Percentiles rank a stretch among this genome's conserved stretches.
phyloP scores from a whole-genome alignment of 768 basidiomycete genomes.

The Dioszegia aurantiaca region DNA sequence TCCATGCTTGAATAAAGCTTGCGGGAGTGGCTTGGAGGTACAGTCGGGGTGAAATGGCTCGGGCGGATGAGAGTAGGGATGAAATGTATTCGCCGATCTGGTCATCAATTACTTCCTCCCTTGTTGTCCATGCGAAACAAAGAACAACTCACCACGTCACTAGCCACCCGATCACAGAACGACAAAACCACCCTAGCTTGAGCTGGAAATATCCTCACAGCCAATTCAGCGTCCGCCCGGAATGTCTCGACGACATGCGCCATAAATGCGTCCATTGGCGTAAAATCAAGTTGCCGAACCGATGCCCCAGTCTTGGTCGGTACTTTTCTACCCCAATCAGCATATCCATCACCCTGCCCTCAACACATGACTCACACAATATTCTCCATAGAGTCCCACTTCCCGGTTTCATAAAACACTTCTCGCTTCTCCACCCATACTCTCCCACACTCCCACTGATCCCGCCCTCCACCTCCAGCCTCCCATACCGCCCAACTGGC shows the following conservation, averaged over 20 bases:
- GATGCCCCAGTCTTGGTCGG: constrained; percentile 36
- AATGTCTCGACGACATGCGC: constrained; percentile 64
- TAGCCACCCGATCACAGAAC: constrained; percentile 79
- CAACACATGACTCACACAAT: constrained; percentile 45
- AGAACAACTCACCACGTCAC: constrained; percentile 67
- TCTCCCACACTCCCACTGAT: constrained; percentile 84
- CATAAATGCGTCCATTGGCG: constrained; percentile 92
- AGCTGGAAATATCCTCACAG: constrained; percentile 81
- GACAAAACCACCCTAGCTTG: constrained; percentile 70
- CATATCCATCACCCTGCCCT: constrained; percentile 52
- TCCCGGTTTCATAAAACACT: constrained; percentile 80
- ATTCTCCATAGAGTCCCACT: constrained; percentile 79
- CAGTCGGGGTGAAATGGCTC: constrained; percentile 64
- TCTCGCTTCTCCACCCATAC: constrained; percentile 95
- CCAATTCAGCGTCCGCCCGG: constrained; percentile 70
- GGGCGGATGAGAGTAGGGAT: constrained; percentile 70
- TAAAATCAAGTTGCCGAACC: constrained; percentile 69
- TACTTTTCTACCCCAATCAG: constrained; percentile 39
- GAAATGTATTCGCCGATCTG: constrained; percentile 85
- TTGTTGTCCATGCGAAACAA: not conserved
- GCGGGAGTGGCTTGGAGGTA: constrained; percentile 86
- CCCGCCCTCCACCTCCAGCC: constrained; percentile 53
- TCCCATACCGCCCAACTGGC: constrained; percentile 82
- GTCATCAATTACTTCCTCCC: constrained; percentile 5
- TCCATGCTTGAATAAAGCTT: constrained; percentile 81